Conservation (phyloP, 768 basidiomycete species). For the Filobasidium wieringae region DNA sequence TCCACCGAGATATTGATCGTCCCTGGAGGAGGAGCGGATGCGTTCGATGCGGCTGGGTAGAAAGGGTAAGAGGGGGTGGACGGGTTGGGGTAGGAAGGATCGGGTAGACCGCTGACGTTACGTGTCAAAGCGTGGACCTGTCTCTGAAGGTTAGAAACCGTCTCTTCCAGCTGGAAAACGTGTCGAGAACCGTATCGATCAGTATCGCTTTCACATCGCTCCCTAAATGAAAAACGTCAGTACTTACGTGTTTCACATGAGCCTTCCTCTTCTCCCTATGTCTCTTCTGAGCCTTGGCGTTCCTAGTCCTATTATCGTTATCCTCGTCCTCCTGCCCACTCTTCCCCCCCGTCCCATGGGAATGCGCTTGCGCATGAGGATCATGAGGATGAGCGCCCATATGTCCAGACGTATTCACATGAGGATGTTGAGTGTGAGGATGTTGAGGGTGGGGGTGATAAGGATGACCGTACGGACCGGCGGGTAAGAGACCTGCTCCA, state of each 20-base stretch:
- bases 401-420: neutral
- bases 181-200: neutral
- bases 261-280: conserved; percentile 37
- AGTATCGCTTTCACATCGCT: neutral
- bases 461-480: neutral
- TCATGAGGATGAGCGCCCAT: neutral
- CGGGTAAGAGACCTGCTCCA: neutral
- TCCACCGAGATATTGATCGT: neutral
- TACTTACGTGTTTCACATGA: conserved; percentile 31
- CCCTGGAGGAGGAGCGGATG: conserved; percentile 7
- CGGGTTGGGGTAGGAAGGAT: conserved; percentile 11
- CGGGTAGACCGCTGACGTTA: conserved; percentile 11
- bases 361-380: neutral
- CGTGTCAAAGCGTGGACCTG: conserved; percentile 23
- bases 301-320: conserved; percentile 28
- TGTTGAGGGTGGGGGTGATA: neutral
- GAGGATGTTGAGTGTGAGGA: too few species aligned
- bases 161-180: conserved; percentile 29
- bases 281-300: conserved; percentile 36
- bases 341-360: neutral
- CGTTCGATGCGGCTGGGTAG: neutral
- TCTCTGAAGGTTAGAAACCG: conserved; percentile 23
- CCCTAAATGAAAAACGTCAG: neutral
- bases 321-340: conserved; percentile 16
- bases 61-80: neutral